Evolutionary conservation across 768 basidiomycete species (phyloP), one percentile per base, ranked within the genome.

Genomic region (Hirschioporus abietinus): DNA sequence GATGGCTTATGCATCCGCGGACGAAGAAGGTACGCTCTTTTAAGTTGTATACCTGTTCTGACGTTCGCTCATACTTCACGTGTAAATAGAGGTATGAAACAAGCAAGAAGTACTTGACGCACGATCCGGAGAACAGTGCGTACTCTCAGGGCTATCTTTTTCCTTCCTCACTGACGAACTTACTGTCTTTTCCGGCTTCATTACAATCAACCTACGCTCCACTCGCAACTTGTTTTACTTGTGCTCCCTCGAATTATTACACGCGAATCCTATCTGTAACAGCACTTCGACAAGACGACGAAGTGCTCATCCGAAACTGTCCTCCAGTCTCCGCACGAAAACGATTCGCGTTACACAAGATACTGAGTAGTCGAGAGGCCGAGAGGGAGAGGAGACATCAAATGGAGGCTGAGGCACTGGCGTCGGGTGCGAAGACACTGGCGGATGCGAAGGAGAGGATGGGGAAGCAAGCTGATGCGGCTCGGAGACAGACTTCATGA

Each of bases 301-400:
- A 84, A 52, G 91, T 93, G 36, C 76, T 85, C 67, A 93, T 94
- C 75, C 89, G 88, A 67, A 91, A 93, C 72, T 93, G 91, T 75
- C 88, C 88, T 58, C 91, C 91, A 25, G 79, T 91, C 71, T 94
- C 92, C 34, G 90, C 89, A 25, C 80, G 84, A 69, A 94, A 94
- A 77, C 82, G 89, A 34, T 94, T 93, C 80, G 85, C 77, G 63
- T 78, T 94, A 62, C 87, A 92, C 72, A 83, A 78, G 64, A 74
- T 94, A 35, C 71, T 92, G 58, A 82, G 79, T 70, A 92, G 91
- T 71, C 91, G 91, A 7, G 86, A 88, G 72, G 80, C 80, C 18
- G 86, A 88, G 75, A 84, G 83, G 63, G 83, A 85, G 66, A 66
- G 42, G 20, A 12, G 42, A 52, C 42, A 52, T 52, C 42, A 52